Percentiles rank a stretch among this genome's conserved stretches.
phyloP scores from a whole-genome alignment of 306 rosid genomes.

The Acmispon strigosus region DNA sequence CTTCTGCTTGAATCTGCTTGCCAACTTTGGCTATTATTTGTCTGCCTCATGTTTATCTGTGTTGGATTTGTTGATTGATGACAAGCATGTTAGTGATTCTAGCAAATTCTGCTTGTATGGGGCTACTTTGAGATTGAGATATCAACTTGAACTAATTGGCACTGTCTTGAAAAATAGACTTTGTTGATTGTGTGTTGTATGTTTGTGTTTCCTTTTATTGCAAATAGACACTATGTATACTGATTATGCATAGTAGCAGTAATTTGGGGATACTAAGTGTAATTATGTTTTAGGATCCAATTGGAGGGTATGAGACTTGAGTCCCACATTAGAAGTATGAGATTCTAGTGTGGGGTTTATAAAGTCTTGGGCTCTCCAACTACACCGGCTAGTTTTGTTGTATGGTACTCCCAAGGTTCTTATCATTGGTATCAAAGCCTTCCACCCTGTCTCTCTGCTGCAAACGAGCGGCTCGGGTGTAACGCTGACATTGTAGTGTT shows the following conservation, averaged over 20 bases:
- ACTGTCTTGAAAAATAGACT: neutral
- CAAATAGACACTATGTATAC: neutral
- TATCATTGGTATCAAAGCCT: too few relatives aligned
- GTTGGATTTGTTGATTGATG: constrained; percentile 16
- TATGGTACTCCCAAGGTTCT: too few relatives aligned
- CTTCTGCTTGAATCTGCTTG: constrained; percentile 2
- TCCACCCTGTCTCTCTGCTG: too few relatives aligned
- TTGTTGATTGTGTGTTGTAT: neutral
- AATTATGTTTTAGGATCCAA: neutral
- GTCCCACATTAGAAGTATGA: too few relatives aligned
- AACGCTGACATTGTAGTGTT: too few relatives aligned
- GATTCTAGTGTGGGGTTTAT: too few relatives aligned
- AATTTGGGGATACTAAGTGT: constrained; percentile 5
- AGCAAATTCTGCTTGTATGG: neutral
- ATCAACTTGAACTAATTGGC: neutral
- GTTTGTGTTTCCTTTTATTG: neutral
- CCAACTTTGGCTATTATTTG: neutral
- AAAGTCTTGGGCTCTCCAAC: too few relatives aligned
- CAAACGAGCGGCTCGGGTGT: too few relatives aligned
- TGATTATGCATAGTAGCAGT: neutral
- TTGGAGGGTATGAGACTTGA: too few relatives aligned
- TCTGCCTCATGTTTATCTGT: neutral
- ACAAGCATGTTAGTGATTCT: neutral
- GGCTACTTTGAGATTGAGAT: neutral
- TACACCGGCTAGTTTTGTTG: too few relatives aligned